Base-by-base conservation (phyloP, 108 stramenopile species). In the Skeletonema grethae region DNA sequence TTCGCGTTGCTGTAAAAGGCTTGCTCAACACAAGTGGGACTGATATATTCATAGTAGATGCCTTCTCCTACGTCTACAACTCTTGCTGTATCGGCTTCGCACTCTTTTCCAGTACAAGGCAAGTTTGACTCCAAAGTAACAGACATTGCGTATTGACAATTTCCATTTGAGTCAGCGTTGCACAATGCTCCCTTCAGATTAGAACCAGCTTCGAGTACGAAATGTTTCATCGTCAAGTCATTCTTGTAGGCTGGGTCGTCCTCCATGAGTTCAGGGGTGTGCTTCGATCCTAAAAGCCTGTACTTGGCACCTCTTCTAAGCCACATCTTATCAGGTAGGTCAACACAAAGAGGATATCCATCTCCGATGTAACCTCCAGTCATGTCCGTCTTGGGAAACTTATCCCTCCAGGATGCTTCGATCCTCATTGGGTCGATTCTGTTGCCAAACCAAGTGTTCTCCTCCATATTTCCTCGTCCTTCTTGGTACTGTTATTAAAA, bases 311-410 rank as follows among this genome's bases (percentile, higher is more conserved):
- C 87, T 32, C 31, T 64, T 20, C 70, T 70, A n/a, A 94, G 74
- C 34, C 88, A 94, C 20, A 84, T 57, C 50, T 75, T 53, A 6
- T 12, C n/a, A 0, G 87, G 87, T 1, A 90, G 41, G 57, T 92
- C 88, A n/a, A 43, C 63, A 55, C 91, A 92, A 0, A 89, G 76
- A 28, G 79, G 84, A 72, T 85, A 85, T 16, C 79, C 62, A 71
- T 93, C 92, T 13, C 90, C 92, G 22, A 93, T 73, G 66, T 85
- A 93, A 12, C 75, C 61, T 9, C 75, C 68, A 39, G 75, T 46
- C 8, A 92, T 57, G 30, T 76, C 77, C 29, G 56, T 62, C 63
- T 93, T 93, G 32, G 92, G 89, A 66, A 90, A 89, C 8, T 55
- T 57, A 72, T 93, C 92, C 15, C 88, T 69, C 43, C 65, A 80